Conservation (phyloP, 768 basidiomycete species). For the Clitopilus hobsonii region DNA sequence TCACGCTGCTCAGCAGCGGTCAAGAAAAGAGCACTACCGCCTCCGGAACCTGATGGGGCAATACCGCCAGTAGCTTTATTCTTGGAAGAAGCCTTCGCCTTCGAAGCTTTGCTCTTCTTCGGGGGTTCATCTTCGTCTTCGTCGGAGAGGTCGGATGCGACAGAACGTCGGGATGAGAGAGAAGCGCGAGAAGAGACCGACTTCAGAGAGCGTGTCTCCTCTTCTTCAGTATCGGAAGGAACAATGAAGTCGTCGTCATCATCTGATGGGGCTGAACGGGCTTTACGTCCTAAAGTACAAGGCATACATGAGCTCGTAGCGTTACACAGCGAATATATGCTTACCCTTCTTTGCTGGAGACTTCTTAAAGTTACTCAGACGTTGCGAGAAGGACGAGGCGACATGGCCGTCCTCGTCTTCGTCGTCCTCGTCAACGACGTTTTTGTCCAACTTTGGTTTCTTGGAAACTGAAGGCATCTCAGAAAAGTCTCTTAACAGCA, state of each 20-base stretch:
- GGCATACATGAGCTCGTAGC: slow-evolving; percentile 28
- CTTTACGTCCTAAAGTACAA: slow-evolving; percentile 30
- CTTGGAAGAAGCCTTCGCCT: slow-evolving; percentile 21
- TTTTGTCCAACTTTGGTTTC: slow-evolving; percentile 53
- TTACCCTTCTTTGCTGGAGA: slow-evolving; percentile 52
- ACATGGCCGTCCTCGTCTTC: slow-evolving; percentile 39
- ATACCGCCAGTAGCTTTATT: slow-evolving; percentile 21
- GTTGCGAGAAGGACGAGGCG: slow-evolving; percentile 47
- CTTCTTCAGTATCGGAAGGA: slow-evolving; percentile 59
- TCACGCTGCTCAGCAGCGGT: slow-evolving; percentile 80
- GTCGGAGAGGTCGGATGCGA: slow-evolving; percentile 28
- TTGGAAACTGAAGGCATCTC: slow-evolving; percentile 28
- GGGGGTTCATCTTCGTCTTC: slow-evolving; percentile 35
- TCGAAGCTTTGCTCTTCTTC: slow-evolving; percentile 31
- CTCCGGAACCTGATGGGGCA: slow-evolving; percentile 11
- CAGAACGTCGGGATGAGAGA: slow-evolving; percentile 39
- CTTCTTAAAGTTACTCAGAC: slow-evolving; percentile 63
- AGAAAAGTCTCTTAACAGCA: not conserved
- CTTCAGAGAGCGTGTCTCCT: slow-evolving; percentile 36
- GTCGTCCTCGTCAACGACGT: slow-evolving; percentile 46
- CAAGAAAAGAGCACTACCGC: slow-evolving; percentile 46
- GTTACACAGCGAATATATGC: slow-evolving; percentile 32
- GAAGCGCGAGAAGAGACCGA: slow-evolving; percentile 50
- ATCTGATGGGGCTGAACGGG: slow-evolving; percentile 31
- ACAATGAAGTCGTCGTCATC: slow-evolving; percentile 75